phyloP scores from a whole-genome alignment of 345 rosid genomes.

The Salix purpurea region DNA sequence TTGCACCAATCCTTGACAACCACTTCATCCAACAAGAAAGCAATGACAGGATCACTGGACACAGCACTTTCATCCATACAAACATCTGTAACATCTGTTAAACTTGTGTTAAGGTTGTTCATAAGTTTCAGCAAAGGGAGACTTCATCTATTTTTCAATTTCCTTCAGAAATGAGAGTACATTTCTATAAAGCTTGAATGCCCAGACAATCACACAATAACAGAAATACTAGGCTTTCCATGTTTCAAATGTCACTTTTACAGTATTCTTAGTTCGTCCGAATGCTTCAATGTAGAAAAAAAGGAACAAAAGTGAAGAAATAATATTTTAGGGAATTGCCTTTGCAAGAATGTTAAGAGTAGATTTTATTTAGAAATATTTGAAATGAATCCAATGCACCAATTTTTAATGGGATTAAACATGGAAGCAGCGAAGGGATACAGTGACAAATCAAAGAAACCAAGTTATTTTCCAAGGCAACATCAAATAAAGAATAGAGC shows the following conservation, averaged over 20 bases:
- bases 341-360: neutral
- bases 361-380: neutral
- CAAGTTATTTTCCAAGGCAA: slow-evolving; percentile 80
- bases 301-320: neutral
- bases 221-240: neutral
- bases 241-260: neutral
- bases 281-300: neutral
- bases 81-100: slow-evolving; percentile 82
- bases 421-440: slow-evolving; percentile 45
- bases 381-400: neutral
- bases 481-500: slow-evolving; percentile 81
- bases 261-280: neutral
- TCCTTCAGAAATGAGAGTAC: neutral
- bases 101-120: slow-evolving; percentile 46
- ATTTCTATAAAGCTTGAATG: neutral
- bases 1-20: slow-evolving; percentile 99
- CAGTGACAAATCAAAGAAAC: slow-evolving; percentile 85
- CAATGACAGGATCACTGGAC: slow-evolving; percentile 87
- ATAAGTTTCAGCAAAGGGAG: slow-evolving; percentile 5
- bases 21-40: slow-evolving; percentile 98
- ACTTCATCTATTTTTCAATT: neutral
- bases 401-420: neutral
- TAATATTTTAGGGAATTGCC: neutral
- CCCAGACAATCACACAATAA: neutral
- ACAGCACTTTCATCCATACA: slow-evolving; percentile 99